These are phyloP conservation scores for Paracorniculantispora psalliotae DNA, from an alignment of 2,329 filamentous ascomycete genomes.

Conservation along the genomic window DNA sequence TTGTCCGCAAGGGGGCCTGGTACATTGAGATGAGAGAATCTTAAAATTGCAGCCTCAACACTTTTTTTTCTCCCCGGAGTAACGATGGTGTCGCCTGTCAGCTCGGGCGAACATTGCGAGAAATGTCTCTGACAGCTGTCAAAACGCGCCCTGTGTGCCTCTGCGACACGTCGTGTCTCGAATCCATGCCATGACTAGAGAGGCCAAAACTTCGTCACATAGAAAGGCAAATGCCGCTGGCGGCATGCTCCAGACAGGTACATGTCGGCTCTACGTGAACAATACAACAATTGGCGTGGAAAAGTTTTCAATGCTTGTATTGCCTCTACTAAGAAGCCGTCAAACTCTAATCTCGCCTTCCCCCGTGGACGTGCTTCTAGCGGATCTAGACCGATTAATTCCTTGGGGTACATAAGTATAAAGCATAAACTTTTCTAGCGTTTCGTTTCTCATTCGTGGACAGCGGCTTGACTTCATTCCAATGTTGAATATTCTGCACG, in stretches of 20 bases:
- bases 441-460: neutral
- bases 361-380: neutral
- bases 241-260: no score
- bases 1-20: no score
- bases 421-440: neutral
- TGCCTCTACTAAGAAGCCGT: neutral
- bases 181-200: neutral
- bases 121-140: no score
- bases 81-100: no score
- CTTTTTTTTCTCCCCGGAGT: no score
- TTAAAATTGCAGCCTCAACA: no score
- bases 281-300: neutral
- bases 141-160: no score
- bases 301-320: neutral
- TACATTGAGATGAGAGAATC: no score
- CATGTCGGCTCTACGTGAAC: neutral
- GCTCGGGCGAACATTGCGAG: no score
- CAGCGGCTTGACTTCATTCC: neutral
- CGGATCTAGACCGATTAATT: neutral
- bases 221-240: no score
- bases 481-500: no score
- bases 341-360: conserved; percentile 2
- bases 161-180: neutral
- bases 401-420: neutral
- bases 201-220: no score